Evolutionary conservation across 305 asterid species (phyloP).

Genomic region (Ruellia speciosa): DNA sequence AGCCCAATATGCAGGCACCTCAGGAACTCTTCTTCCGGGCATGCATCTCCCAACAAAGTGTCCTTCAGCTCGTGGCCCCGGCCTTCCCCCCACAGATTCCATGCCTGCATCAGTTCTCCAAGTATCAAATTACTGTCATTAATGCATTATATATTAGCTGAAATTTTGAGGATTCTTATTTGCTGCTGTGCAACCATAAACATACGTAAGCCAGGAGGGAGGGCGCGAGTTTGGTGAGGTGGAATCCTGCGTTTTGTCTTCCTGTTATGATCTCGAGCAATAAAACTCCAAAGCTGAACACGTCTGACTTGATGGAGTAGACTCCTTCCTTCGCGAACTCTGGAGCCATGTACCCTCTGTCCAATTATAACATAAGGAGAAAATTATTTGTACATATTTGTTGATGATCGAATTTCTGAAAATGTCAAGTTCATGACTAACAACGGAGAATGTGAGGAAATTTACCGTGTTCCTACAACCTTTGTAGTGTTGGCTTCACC

Average conservation of each 20-base stretch:
- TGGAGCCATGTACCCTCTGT: slow-evolving; percentile 26
- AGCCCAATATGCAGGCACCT: slow-evolving; percentile 22
- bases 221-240: slow-evolving; percentile 5
- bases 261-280: slow-evolving; percentile 22
- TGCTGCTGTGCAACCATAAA: no score
- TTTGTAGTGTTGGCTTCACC: slow-evolving; percentile 17
- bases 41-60: slow-evolving; percentile 12
- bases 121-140: no score
- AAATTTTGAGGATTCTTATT: no score
- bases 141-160: no score
- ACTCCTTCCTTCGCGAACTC: slow-evolving; percentile 23
- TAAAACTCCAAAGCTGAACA: slow-evolving; percentile 24
- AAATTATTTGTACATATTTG: background rate
- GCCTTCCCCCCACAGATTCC: slow-evolving; percentile 21
- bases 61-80: slow-evolving; percentile 9
- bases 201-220: slow-evolving; percentile 20
- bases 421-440: background rate
- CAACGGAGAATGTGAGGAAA: background rate
- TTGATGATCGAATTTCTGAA: background rate
- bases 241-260: slow-evolving; percentile 18
- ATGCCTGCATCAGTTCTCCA: slow-evolving; percentile 8
- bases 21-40: slow-evolving; percentile 1
- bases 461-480: slow-evolving; percentile 23
- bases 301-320: slow-evolving; percentile 23
- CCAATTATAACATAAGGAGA: background rate